Conservation (phyloP, 2,329 filamentous ascomycete genomes). For the Alternaria gansuensis region DNA sequence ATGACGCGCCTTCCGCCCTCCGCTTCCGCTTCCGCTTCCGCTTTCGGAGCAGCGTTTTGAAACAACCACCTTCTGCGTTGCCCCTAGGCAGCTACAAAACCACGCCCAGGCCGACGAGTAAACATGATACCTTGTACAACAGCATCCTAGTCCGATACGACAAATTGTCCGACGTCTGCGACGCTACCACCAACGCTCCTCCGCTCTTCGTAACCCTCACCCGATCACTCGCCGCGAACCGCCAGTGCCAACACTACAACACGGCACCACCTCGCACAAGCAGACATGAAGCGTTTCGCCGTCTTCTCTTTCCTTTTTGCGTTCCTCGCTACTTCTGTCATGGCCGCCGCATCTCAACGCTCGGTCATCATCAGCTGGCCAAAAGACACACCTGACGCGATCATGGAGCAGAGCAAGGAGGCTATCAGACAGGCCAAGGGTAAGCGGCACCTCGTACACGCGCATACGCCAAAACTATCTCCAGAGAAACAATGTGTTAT, state of each 20-base stretch:
- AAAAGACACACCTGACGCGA: conserved; percentile 69
- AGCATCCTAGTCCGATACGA: conserved; percentile 10
- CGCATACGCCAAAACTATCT: background rate
- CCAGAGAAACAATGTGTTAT: background rate
- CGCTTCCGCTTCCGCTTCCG: too few species aligned
- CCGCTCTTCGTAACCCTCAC: background rate
- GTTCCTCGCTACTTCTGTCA: conserved; percentile 66
- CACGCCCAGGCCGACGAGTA: background rate
- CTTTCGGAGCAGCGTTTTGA: conserved; percentile 17
- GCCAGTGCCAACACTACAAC: background rate
- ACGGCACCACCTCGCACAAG: background rate
- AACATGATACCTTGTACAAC: background rate
- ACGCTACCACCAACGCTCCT: background rate
- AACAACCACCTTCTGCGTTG: conserved; percentile 19
- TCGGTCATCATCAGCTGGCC: conserved; percentile 82
- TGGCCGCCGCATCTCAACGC: conserved; percentile 70
- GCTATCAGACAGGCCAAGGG: conserved; percentile 72
- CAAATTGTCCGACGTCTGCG: background rate
- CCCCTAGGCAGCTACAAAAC: conserved; percentile 11
- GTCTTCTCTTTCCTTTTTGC: conserved; percentile 66
- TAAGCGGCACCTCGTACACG: conserved; percentile 54
- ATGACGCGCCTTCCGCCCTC: conserved; percentile 23
- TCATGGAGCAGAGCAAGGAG: conserved; percentile 76
- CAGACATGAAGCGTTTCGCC: conserved; percentile 69
- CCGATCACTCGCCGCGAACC: background rate